Evolutionary conservation across 1,139 yeast species (phyloP).

Genomic region (Yamadazyma aaseri): DNA sequence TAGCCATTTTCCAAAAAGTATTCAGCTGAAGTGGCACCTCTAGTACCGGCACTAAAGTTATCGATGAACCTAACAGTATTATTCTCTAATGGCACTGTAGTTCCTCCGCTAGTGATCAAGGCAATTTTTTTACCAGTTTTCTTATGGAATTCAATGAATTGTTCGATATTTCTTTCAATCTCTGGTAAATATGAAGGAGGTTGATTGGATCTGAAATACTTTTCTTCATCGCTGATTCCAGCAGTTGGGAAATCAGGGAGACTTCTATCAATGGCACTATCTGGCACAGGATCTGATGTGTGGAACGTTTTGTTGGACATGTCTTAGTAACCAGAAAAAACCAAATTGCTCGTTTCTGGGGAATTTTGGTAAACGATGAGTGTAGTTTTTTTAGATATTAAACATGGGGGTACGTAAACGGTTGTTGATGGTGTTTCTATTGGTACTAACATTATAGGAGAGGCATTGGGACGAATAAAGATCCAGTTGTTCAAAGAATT

Average conservation of each 20-base stretch:
- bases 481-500: conserved; percentile 40
- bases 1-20: conserved; percentile 81
- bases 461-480: conserved; percentile 38
- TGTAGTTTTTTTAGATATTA: conserved; percentile 36
- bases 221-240: conserved; percentile 66
- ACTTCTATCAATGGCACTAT: conserved; percentile 74
- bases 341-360: conserved; percentile 2
- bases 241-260: conserved; percentile 83
- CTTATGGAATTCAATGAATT: conserved; percentile 54
- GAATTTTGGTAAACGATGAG: conserved; percentile 3
- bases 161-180: conserved; percentile 52
- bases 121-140: conserved; percentile 55
- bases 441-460: conserved; percentile 15
- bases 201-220: conserved; percentile 66
- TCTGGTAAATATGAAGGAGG: conserved; percentile 74
- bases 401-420: conserved; percentile 21
- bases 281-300: conserved; percentile 71
- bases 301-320: conserved; percentile 29
- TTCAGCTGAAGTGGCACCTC: conserved; percentile 97
- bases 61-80: conserved; percentile 96
- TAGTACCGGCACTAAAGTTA: conserved; percentile 94
- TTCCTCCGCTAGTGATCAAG: conserved; percentile 94
- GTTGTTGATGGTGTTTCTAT: background rate
- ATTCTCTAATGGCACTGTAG: conserved; percentile 95
- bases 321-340: background rate